phyloP scores from a whole-genome alignment of 2,329 filamentous ascomycete species.

The Talaromyces sp. region DNA sequence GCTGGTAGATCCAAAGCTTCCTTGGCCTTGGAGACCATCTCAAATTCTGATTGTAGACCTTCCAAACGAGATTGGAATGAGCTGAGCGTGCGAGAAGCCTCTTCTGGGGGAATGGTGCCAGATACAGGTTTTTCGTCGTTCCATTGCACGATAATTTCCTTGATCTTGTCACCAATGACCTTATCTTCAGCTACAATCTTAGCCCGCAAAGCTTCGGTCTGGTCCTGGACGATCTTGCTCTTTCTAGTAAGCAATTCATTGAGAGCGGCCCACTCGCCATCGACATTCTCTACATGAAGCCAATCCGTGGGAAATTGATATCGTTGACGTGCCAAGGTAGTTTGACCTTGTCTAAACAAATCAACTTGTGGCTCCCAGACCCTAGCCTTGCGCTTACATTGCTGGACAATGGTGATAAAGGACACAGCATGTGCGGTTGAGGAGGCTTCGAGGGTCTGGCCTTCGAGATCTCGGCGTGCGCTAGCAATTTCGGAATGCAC shows the following conservation, averaged over 20 bases:
- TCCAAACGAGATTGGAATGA: constrained; percentile 84
- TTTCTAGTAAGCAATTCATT: constrained; percentile 91
- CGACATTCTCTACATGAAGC: constrained; percentile 93
- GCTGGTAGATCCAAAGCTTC: constrained; percentile 89
- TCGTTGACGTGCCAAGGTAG: constrained; percentile 82
- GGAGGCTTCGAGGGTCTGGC: constrained; percentile 86
- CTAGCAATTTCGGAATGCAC: constrained; percentile 89
- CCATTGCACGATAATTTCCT: constrained; percentile 82
- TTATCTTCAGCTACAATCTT: constrained; percentile 95
- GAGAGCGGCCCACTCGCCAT: constrained; percentile 90
- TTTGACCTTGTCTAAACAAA: constrained; percentile 92
- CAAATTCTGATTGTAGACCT: constrained; percentile 78
- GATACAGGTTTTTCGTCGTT: constrained; percentile 96
- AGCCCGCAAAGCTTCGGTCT: constrained; percentile 88
- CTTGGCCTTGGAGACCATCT: constrained; percentile 94
- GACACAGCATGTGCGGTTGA: constrained; percentile 96
- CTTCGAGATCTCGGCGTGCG: constrained; percentile 84
- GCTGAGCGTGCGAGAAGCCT: constrained; percentile 77
- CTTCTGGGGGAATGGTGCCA: constrained; percentile 84
- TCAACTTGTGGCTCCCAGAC: constrained; percentile 95
- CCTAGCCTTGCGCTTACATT: constrained; percentile 90
- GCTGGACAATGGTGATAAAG: constrained; percentile 97
- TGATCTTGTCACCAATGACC: constrained; percentile 83
- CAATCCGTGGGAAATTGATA: constrained; percentile 94
- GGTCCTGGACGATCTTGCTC: constrained; percentile 91